Base-by-base conservation (phyloP, 139 green algal genomes). In the Auxenochlorella pyrenoidosa region DNA sequence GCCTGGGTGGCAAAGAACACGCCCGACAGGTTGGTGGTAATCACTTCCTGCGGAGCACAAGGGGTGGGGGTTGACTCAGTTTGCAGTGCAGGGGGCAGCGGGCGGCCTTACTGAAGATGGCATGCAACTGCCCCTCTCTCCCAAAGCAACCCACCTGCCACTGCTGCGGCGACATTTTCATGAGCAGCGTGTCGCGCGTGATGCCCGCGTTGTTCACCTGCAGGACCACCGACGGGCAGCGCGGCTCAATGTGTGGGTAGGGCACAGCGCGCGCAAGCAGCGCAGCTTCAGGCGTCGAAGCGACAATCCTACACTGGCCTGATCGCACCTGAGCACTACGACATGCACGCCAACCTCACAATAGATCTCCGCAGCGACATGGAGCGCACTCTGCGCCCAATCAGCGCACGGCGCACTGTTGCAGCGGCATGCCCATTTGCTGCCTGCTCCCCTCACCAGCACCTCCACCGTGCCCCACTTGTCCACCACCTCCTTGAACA, bases 101-200 rank as follows among this genome's bases (percentile, higher is more conserved):
- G 47, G 47, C 47, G n/a, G n/a, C n/a, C n/a, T n/a, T n/a, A n/a
- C n/a, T n/a, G n/a, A n/a, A 36, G 66, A 73, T 41, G 32, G 32
- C 18, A 32, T 73, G n/a, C 66, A 41, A 21, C 66, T 73, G 66
- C 32, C 3, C 68, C 54, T 63, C 54, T 24, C 13, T 24, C 2
- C 12, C 3, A 13, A 8, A 63, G 15, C 54, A 63, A 28, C 34
- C 30, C 34, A 75, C 68, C 68, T 75, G 91, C 98, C 97, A 99
- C 90, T 96, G 91, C 34, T 97, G 93, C 0, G 94, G 94, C 95
- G 99, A 99, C 98, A 99, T 99, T 89, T 76, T 76, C 96, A 99
- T 98, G 91, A 99, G 97, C 59, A 99, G 91, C 2, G 59, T 86
- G 83, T 89, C 78, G 4, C 77, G 65, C 2, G 77, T 87, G 38